phyloP scores from a whole-genome alignment of 768 basidiomycete genomes.

The Amanita inopinata region DNA sequence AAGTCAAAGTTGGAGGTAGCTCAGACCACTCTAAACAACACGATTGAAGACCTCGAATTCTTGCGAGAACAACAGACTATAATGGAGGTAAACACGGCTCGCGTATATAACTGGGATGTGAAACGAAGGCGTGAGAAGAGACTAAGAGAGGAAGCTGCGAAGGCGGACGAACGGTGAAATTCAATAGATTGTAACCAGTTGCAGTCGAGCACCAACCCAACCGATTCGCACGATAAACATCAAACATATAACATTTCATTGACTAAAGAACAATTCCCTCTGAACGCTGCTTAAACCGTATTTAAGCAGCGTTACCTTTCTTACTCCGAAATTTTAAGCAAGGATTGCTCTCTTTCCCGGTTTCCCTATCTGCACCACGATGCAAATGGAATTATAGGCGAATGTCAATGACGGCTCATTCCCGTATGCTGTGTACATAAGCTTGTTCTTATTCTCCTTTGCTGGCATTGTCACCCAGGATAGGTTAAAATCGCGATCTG shows the following conservation, averaged over 20 bases:
- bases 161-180: background rate
- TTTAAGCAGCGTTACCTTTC: background rate
- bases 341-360: background rate
- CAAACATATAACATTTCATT: too few relatives aligned
- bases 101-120: slow-evolving; percentile 96
- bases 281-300: too few relatives aligned
- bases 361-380: background rate
- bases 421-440: background rate
- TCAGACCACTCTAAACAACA: slow-evolving; percentile 51
- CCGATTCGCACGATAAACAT: too few relatives aligned
- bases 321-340: background rate
- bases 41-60: slow-evolving; percentile 85
- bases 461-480: background rate
- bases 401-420: too few relatives aligned
- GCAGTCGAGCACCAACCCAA: too few relatives aligned
- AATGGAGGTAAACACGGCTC: slow-evolving; percentile 93
- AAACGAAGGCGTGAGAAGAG: slow-evolving; percentile 62
- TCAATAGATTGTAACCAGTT: background rate
- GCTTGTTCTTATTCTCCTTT: background rate
- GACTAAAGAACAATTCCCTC: too few relatives aligned
- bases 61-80: slow-evolving; percentile 90
- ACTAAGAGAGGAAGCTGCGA: slow-evolving; percentile 24
- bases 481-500: background rate
- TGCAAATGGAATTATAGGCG: background rate
- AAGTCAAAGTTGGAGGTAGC: slow-evolving; percentile 67